Base-by-base conservation (phyloP, 192 early-diverging fungal species). In the Gaertneriomyces semiglobifer region DNA sequence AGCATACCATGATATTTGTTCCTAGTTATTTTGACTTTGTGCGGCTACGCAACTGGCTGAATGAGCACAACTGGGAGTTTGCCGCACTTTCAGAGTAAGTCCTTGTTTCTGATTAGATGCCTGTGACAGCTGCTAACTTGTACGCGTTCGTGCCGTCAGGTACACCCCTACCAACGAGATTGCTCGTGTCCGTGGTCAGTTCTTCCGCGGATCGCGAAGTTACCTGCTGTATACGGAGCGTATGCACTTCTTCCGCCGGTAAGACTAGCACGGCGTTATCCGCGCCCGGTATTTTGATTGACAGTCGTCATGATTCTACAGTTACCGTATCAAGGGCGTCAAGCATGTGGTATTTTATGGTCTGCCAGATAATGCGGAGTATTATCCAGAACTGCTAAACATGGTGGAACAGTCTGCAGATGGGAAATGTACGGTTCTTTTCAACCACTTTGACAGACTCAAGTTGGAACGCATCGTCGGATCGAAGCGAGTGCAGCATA, bases 21-120 rank as follows among this genome's bases (percentile, higher is more conserved):
- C 89, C 96, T 7, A 92, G 89, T 7, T 99, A 98, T 70, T 95
- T 97, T 84, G 97, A 99, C 66, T 99, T 89, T 84, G 90, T 99
- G 11, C 82, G 94, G 7, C 58, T 99, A 47, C 81, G 95, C 47
- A 99, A 99, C 70, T 86, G 91, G 73, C 80, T 96, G 59, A 76
- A 82, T 25, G 88, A 91, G 63, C 86, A 86, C 65, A 76, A 82
- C 60, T 91, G 82, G 63, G 82, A 86, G 9, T 90, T 91, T 78
- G 89, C 78, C 7, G 76, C 81, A n/a, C 84, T 97, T 33, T 92
- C 84, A 51, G 97, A 99, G 84, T 91, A 77, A 69, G 81, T 73
- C 11, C 33, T 14, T 25, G 6, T 57, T 4, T 12, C 38, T 57
- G 18, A 38, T n/a, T 33, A 33, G 39, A 8, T 53, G 39, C 16